A percentile compares a stretch with the other conserved stretches of the same genome.
phyloP scores from a whole-genome alignment of 108 stramenopile genomes.

The Cyclostephanos tholiformis region DNA sequence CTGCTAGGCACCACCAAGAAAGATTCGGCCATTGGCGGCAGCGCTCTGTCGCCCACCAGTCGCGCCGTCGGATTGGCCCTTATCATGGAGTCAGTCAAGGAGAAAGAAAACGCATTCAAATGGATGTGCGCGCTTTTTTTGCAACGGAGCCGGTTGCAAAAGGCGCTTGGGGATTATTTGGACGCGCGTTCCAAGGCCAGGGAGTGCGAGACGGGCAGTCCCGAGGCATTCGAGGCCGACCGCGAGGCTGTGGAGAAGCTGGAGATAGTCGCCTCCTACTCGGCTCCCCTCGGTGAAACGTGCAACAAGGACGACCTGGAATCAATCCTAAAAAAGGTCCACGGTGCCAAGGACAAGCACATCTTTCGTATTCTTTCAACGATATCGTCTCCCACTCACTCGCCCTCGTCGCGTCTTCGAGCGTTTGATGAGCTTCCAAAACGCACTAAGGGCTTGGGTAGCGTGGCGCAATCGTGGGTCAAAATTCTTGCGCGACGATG shows the following conservation, averaged over 20 bases:
- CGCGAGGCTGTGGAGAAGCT: conserved; percentile 73
- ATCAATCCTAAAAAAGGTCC: conserved; percentile 65
- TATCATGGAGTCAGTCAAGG: conserved; percentile 60
- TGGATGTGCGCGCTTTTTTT: conserved; percentile 64
- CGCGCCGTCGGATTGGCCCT: conserved; percentile 80
- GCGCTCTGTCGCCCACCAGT: conserved; percentile 63
- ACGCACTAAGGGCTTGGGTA: conserved; percentile 67
- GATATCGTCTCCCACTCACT: conserved; percentile 68
- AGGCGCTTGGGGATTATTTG: conserved; percentile 57
- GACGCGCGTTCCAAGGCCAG: conserved; percentile 60
- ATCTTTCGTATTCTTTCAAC: conserved; percentile 80
- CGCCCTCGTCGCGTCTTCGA: conserved; percentile 57
- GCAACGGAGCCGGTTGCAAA: conserved; percentile 62
- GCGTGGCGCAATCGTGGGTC: conserved; percentile 58
- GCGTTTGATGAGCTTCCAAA: conserved; percentile 85
- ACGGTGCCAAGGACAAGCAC: conserved; percentile 77
- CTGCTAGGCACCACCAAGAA: conserved; percentile 47
- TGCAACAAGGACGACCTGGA: conserved; percentile 39
- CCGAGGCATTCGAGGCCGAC: conserved; percentile 68
- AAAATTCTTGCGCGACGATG: conserved; percentile 65
- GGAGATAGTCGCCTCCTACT: conserved; percentile 57
- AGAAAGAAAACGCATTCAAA: conserved; percentile 46
- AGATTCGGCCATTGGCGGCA: conserved; percentile 5
- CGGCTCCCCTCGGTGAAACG: conserved; percentile 25
- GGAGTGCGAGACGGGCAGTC: conserved; percentile 55